These are phyloP conservation scores for Plantago major DNA, from an alignment of 257 asterid genomes.

Conservation along the genomic window DNA sequence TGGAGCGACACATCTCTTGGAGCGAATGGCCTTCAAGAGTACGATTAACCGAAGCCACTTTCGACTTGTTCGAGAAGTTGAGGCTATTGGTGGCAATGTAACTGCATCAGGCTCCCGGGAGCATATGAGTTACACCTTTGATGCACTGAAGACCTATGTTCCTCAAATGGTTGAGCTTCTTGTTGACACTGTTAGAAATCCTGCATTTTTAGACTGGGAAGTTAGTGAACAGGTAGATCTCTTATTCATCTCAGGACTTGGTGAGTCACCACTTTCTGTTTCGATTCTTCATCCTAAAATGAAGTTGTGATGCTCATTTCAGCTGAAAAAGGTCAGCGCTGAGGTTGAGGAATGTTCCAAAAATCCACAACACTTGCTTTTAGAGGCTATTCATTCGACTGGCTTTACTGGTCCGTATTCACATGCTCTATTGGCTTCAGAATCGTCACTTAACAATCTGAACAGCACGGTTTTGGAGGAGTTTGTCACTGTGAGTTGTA, in stretches of 20 bases:
- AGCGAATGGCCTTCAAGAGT: slow-evolving; percentile 94
- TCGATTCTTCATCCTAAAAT: slow-evolving; percentile 3
- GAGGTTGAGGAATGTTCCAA: slow-evolving; percentile 65
- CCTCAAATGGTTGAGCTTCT: slow-evolving; percentile 97
- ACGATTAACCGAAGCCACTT: slow-evolving; percentile 78
- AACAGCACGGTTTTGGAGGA: slow-evolving; percentile 65
- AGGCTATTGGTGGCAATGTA: slow-evolving; percentile 92
- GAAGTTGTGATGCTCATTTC: slow-evolving; percentile 21
- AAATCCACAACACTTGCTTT: slow-evolving; percentile 69
- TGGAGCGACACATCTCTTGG: slow-evolving; percentile 85
- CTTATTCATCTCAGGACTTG: slow-evolving; percentile 13
- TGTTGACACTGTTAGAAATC: slow-evolving; percentile 74
- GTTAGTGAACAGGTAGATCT: slow-evolving; percentile 80
- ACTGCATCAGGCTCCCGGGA: slow-evolving; percentile 74
- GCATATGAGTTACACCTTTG: slow-evolving; percentile 76
- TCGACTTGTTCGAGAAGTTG: slow-evolving; percentile 81
- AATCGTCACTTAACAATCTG: slow-evolving; percentile 48
- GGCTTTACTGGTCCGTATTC: slow-evolving; percentile 71
- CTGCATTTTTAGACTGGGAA: slow-evolving; percentile 95
- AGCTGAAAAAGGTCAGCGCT: slow-evolving; percentile 56
- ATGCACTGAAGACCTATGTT: slow-evolving; percentile 62
- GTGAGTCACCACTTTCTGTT: neutral
- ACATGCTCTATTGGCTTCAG: slow-evolving; percentile 67
- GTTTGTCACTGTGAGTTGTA: slow-evolving; percentile 66
- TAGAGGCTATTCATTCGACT: slow-evolving; percentile 80